Base-by-base conservation (phyloP, 768 basidiomycete genomes). In the Leucogyrophana mollusca region DNA sequence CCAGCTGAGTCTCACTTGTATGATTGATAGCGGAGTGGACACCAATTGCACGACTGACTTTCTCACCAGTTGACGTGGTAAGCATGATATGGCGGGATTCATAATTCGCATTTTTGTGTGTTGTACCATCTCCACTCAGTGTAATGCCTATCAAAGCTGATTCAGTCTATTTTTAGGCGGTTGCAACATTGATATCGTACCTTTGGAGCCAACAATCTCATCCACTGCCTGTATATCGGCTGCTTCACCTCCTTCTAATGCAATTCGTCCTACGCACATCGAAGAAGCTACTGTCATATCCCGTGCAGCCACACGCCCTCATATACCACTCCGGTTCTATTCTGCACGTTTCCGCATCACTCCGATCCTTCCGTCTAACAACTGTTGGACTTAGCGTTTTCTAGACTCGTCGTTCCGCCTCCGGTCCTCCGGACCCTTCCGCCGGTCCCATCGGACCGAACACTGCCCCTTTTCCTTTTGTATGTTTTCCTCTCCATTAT, bases 1-100 rank as follows among this genome's bases (percentile, higher is more conserved):
- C 34, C n/a, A 61, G 23, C 47, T 62, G 61, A 4, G 44, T 53
- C 30, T 59, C 56, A 16, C 62, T 66, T 0, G 63, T 56, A 43
- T 66, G 65, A 34, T 62, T 49, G 27, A 45, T 16, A 22, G 51
- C 45, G 4, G 51, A 47, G 33, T 35, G 21, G 23, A 56, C 21
- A 9, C 24, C 18, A 32, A 53, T n/a, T 10, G 47, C 20, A 4
- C 43, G 50, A 32, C 14, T 34, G n/a, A 13, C 13, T 34, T 37
- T 37, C 8, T 7, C 7, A 37, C n/a, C 7, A 37, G 27, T n/a
- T 10, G 45, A 25, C 16, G 37, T 23, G 13, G 17, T 17, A 4
- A 51, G 21, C 9, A 25, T 45, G 17, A 53, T 13, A 21, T 39
- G 27, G 22, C 35, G 36, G 2, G 58, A 41, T 32, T 58, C 51